These are phyloP conservation scores for Starmera caribaea DNA, from an alignment of 805 yeast species.

Conservation along the genomic window DNA sequence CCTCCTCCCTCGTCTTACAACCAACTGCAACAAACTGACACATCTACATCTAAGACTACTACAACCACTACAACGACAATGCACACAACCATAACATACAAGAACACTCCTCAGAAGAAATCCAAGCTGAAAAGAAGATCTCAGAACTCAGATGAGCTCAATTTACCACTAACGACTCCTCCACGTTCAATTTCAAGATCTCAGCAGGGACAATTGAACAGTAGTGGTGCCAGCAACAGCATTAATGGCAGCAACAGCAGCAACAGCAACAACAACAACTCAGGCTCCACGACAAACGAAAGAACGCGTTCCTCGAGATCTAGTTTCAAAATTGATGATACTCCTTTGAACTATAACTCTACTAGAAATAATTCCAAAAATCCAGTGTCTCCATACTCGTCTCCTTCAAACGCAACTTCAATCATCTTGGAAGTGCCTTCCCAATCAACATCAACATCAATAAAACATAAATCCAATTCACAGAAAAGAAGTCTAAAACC, in stretches of 20 bases:
- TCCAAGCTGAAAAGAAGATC: slow-evolving; percentile 6
- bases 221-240: too few species aligned
- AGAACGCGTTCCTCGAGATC: slow-evolving; percentile 7
- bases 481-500: neutral
- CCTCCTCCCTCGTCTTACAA: slow-evolving; percentile 25
- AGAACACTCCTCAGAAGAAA: neutral
- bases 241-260: too few species aligned
- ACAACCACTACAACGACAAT: neutral
- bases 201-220: too few species aligned
- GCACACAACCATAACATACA: neutral
- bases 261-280: too few species aligned
- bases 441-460: slow-evolving; percentile 12
- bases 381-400: slow-evolving; percentile 20
- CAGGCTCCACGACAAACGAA: neutral
- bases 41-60: neutral
- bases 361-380: slow-evolving; percentile 10
- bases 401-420: slow-evolving; percentile 9
- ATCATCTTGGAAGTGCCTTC: slow-evolving; percentile 1
- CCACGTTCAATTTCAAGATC: slow-evolving; percentile 18
- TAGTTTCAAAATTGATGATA: slow-evolving; percentile 10
- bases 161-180: slow-evolving; percentile 17
- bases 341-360: slow-evolving; percentile 15
- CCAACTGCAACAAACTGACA: slow-evolving; percentile 1
- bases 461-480: slow-evolving; percentile 2
- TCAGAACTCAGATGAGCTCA: slow-evolving; percentile 6